These are phyloP conservation scores for Cochlearia excelsa DNA, from an alignment of 345 rosid genomes.

Conservation along the genomic window DNA sequence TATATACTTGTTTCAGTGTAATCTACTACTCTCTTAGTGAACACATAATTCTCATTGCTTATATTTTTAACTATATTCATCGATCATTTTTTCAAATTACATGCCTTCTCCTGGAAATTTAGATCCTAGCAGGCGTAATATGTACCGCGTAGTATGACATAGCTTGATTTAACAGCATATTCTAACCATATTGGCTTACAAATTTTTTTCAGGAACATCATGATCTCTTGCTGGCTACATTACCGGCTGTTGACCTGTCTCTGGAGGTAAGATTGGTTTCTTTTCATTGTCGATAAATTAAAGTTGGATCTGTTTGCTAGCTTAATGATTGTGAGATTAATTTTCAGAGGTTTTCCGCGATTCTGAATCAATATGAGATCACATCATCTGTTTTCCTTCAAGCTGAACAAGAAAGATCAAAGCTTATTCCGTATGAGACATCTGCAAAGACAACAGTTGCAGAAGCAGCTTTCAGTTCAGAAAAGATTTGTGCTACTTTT, in stretches of 20 bases:
- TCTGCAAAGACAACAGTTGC: slow-evolving; percentile 79
- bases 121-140: slow-evolving; percentile 1
- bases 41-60: slow-evolving; percentile 6
- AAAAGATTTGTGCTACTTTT: slow-evolving; percentile 59
- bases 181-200: slow-evolving; percentile 14
- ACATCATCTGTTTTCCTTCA: slow-evolving; percentile 60
- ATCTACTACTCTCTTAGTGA: slow-evolving; percentile 3
- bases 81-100: background rate
- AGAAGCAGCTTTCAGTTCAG: slow-evolving; percentile 64
- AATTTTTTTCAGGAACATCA: slow-evolving; percentile 73
- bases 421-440: slow-evolving; percentile 63
- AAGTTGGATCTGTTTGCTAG: slow-evolving; percentile 4
- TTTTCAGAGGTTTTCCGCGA: slow-evolving; percentile 70
- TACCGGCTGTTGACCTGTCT: slow-evolving; percentile 77
- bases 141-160: slow-evolving; percentile 1
- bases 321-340: slow-evolving; percentile 31
- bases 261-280: slow-evolving; percentile 61
- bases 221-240: slow-evolving; percentile 68
- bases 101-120: slow-evolving; percentile 16
- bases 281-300: slow-evolving; percentile 5
- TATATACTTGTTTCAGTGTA: slow-evolving; percentile 7
- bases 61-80: background rate
- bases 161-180: slow-evolving; percentile 19
- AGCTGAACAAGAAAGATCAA: slow-evolving; percentile 83
- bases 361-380: slow-evolving; percentile 68